Evolutionary conservation across 2,329 filamentous ascomycete species (phyloP), one percentile per base, ranked within the genome.

Genomic region (Colletotrichum incanum): DNA sequence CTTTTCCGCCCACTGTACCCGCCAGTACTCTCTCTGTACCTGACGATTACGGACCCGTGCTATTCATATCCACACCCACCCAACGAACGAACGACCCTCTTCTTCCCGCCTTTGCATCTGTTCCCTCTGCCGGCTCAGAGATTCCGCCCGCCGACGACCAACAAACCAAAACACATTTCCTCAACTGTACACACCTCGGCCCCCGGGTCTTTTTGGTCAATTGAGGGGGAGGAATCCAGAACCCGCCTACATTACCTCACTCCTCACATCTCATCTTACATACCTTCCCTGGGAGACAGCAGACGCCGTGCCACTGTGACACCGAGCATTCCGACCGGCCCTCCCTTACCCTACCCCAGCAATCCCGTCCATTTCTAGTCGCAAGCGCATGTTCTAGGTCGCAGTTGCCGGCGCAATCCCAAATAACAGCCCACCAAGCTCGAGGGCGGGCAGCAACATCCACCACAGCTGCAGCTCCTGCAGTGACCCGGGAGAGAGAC

Each of bases 261-360:
- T 52, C 37, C 47, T 70, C 52, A 45, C 54, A 47, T 31, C 55
- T 59, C 31, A 34, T 37, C 50, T 67, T 39, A 34, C 43, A 60
- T 43, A 60, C 39, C 59, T 59, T 31, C 39, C 56, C 37, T 43
- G 56, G 47, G 28, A 47, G 70, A 43, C 52, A 65, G 54, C 54
- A 60, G 45, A 60, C 70, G 59, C 63, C 67, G 71, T 73, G 67
- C 67, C 67, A 73, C 67, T 28, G 71, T 73, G 31, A 71, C 67
- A 67, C 71, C 67, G 56, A 73, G 31, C 71, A 73, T 73, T 73
- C 67, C 71, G 71, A 39, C 61, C 70, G 54, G 54, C 39, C 45
- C 52, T 70, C 65, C 65, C 69, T 72, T 64, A 41, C 37, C 70
- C 65, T 60, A 34, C 39, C 43, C 59, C 65, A 50, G n/a, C 56